phyloP scores from a whole-genome alignment of 2,329 filamentous ascomycete genomes.

The Talaromyces sp. region DNA sequence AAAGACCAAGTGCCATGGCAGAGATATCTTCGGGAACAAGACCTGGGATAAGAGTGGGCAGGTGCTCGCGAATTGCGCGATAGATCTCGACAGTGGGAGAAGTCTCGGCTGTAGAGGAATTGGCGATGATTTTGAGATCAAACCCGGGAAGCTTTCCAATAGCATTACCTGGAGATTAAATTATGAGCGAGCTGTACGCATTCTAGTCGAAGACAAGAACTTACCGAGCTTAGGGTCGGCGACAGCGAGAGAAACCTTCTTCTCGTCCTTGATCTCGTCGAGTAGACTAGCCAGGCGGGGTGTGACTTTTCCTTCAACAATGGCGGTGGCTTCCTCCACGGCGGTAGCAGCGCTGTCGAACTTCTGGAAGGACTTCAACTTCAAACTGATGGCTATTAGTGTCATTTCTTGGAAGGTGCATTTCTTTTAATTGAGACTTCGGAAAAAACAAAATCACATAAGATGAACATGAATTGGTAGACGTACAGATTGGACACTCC shows the following conservation, averaged over 20 bases:
- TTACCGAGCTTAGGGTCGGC: constrained; percentile 82
- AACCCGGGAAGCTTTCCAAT: constrained; percentile 90
- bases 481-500: constrained; percentile 81
- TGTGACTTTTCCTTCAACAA: constrained; percentile 93
- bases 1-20: constrained; percentile 93
- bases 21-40: constrained; percentile 80
- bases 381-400: constrained; percentile 58
- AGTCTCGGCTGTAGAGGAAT: constrained; percentile 73
- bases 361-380: constrained; percentile 95
- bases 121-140: constrained; percentile 77
- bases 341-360: constrained; percentile 91
- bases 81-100: constrained; percentile 82
- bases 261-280: constrained; percentile 90
- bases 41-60: constrained; percentile 85
- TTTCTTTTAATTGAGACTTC: not conserved
- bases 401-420: constrained; percentile 2
- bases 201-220: constrained; percentile 18
- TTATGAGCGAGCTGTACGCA: not conserved
- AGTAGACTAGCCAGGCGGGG: constrained; percentile 78
- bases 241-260: constrained; percentile 91
- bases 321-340: constrained; percentile 80
- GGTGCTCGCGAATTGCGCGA: constrained; percentile 87
- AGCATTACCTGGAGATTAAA: constrained; percentile 57
- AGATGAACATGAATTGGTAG: not conserved
- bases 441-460: not conserved